Evolutionary conservation across 1,284 basidiomycete genomes (phyloP), one percentile per base, ranked within the genome.

Genomic region (Inonotus obliquus): DNA sequence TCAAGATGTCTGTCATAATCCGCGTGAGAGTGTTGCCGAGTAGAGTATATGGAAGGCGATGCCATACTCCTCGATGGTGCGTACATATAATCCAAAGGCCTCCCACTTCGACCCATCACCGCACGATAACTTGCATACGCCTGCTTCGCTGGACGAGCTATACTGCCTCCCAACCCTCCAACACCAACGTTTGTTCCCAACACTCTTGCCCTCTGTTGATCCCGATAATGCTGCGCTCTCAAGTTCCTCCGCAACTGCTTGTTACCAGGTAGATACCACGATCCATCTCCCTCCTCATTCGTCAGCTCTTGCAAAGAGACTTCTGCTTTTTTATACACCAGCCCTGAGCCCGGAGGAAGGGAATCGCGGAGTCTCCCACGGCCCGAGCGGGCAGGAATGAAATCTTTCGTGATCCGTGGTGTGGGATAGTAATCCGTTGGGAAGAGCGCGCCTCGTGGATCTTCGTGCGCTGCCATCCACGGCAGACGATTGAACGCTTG

Each of bases 1-100:
- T 44, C 19, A 7, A 14, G 17, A n/a, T 44, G 41, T n/a, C 41
- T n/a, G 41, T 44, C 41, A 44, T 44, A 21, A 44, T 44, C 2
- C 13, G 17, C 41, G 32, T 52, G 51, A 13, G 51, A 52, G 7
- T 52, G 27, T 19, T 52, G 51, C 6, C 32, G 51, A 23, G 51
- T 21, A 14, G 51, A 32, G 32, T 52, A 52, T 27, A 44, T n/a
- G 19, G 41, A 44, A 17, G 41, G 41, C 7, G 41, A 7, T 21
- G 21, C 55, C 9, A 14, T 9, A 6, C 48, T 49, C 21, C 48
- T 25, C 21, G 48, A 29, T 21, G 59, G 45, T 29, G 60, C 53
- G 27, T 61, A 61, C 60, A 61, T 61, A 29, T 61, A 61, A 13
- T 54, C 60, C 32, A 61, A n/a, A 7, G 60, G 60, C 11, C 60